Evolutionary conservation across 306 rosid species (phyloP).

Genomic region (Lagenaria siceraria): DNA sequence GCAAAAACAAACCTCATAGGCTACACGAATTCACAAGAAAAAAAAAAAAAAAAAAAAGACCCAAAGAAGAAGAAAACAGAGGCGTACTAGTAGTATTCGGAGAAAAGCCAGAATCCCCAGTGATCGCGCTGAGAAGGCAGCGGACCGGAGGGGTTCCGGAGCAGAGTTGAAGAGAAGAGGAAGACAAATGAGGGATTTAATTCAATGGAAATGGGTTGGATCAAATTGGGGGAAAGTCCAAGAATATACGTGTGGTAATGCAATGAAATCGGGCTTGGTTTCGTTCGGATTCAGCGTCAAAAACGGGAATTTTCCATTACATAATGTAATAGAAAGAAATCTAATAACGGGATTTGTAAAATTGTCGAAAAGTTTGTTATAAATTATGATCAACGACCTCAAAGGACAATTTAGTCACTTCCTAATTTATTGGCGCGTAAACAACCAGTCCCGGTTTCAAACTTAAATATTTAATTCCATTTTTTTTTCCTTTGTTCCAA

Average conservation of each 20-base stretch:
- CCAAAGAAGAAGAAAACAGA: neutral
- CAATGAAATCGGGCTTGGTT: neutral
- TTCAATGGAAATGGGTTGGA: neutral
- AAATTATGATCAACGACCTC: neutral
- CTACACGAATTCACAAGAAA: neutral
- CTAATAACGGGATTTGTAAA: neutral
- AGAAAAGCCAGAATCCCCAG: conserved; percentile 2
- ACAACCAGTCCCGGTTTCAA: neutral
- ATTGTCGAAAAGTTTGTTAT: neutral
- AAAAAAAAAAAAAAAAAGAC: neutral
- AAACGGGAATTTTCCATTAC: neutral
- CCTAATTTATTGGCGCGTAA: neutral
- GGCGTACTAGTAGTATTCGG: neutral
- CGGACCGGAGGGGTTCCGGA: conserved; percentile 23
- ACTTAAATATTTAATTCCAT: too few relatives aligned
- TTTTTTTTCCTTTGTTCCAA: too few relatives aligned
- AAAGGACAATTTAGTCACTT: neutral
- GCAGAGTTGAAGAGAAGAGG: conserved; percentile 12
- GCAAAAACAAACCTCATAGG: neutral
- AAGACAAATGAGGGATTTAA: neutral
- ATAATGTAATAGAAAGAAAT: neutral
- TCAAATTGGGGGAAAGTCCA: neutral
- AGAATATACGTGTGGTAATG: neutral
- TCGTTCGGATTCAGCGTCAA: neutral
- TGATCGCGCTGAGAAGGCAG: conserved; percentile 21